Evolutionary conservation across 2,329 filamentous ascomycete genomes (phyloP).

Genomic region (Tolypocladium ovalisporum): DNA sequence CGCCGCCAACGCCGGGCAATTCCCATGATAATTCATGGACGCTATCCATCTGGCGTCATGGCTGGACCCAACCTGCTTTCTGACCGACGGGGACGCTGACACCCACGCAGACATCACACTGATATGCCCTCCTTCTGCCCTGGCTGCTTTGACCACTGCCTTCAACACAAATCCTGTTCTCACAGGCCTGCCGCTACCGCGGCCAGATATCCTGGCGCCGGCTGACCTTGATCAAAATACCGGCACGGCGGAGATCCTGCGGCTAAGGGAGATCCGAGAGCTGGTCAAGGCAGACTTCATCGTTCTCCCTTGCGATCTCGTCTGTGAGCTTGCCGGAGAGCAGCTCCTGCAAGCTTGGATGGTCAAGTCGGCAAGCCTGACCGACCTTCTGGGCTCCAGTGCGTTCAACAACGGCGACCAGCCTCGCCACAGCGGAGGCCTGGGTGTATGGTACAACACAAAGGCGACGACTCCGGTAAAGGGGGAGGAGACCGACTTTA

Average conservation of each 20-base stretch:
- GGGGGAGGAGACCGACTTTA: slow-evolving; percentile 86
- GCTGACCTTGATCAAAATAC: slow-evolving; percentile 68
- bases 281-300: slow-evolving; percentile 78
- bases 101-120: slow-evolving; percentile 45
- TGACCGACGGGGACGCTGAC: slow-evolving; percentile 10
- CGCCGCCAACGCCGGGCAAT: neutral
- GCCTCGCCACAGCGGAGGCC: slow-evolving; percentile 55
- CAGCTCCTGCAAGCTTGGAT: slow-evolving; percentile 86
- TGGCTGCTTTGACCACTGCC: slow-evolving; percentile 55
- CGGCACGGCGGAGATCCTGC: slow-evolving; percentile 79
- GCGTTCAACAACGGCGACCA: slow-evolving; percentile 25
- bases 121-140: slow-evolving; percentile 53
- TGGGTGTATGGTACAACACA: slow-evolving; percentile 88
- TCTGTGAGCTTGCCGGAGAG: slow-evolving; percentile 80
- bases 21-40: too few relatives aligned
- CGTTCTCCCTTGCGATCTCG: slow-evolving; percentile 82
- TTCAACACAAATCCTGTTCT: slow-evolving; percentile 70
- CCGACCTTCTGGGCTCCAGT: slow-evolving; percentile 42
- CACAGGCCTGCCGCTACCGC: slow-evolving; percentile 61
- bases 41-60: neutral
- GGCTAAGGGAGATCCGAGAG: slow-evolving; percentile 70
- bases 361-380: slow-evolving; percentile 65
- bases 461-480: slow-evolving; percentile 67
- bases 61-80: neutral
- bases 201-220: slow-evolving; percentile 67